phyloP scores from a whole-genome alignment of 2,329 filamentous ascomycete genomes.

The Colletotrichum lentis region DNA sequence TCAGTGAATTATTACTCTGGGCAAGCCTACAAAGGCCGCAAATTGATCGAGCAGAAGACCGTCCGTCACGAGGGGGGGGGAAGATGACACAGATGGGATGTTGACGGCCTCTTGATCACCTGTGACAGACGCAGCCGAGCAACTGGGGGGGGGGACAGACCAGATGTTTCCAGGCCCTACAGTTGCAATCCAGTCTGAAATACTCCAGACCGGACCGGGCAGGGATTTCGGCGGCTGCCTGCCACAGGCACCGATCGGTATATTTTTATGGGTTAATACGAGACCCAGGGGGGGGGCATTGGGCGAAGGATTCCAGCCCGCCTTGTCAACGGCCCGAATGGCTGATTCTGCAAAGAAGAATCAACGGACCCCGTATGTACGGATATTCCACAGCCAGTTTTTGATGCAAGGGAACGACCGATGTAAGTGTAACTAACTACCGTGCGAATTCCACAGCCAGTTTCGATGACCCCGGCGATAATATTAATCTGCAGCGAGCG shows the following conservation, averaged over 20 bases:
- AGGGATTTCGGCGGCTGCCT: neutral
- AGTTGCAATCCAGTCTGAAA: too few relatives aligned
- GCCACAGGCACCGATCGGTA: neutral
- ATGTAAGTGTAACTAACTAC: slow-evolving; percentile 1
- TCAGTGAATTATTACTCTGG: neutral
- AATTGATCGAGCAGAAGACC: neutral
- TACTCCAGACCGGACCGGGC: too few relatives aligned
- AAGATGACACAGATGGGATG: neutral
- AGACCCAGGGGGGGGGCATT: neutral
- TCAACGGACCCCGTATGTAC: neutral
- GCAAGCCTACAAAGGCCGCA: neutral
- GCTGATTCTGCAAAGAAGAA: too few relatives aligned
- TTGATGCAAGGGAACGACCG: too few relatives aligned
- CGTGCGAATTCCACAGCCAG: neutral
- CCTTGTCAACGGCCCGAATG: neutral
- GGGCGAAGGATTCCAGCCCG: slow-evolving; percentile 9
- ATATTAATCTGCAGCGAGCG: too few relatives aligned
- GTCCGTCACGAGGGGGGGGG: too few relatives aligned
- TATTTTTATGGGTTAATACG: too few relatives aligned
- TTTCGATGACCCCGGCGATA: neutral
- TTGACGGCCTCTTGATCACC: neutral
- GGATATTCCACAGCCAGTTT: too few relatives aligned
- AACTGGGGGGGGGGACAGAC: too few relatives aligned
- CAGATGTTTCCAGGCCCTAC: neutral
- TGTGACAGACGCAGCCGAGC: neutral